Evolutionary conservation across 2,329 filamentous ascomycete species (phyloP).

Genomic region (Cylindrodendrum hubeiense): DNA sequence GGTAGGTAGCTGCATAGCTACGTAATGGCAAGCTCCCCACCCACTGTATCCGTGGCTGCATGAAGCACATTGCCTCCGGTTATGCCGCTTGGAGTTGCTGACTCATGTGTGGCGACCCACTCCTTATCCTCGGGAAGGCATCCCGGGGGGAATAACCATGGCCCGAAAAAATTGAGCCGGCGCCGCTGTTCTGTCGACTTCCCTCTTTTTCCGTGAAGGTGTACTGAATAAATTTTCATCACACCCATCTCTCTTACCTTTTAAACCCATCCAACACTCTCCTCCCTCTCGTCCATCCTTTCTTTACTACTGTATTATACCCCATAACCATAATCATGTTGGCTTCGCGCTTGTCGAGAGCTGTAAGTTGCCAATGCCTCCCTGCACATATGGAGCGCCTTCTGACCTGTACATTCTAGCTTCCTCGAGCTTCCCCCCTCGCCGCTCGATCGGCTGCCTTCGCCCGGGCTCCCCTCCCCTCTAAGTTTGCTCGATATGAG

Average conservation of each 20-base stretch:
- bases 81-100: conserved; percentile 6
- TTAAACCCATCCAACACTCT: conserved; percentile 46
- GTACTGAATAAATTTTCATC: conserved; percentile 51
- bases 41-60: neutral
- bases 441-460: conserved; percentile 76
- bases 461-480: conserved; percentile 77
- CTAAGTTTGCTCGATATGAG: conserved; percentile 83
- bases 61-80: neutral
- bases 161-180: conserved; percentile 46
- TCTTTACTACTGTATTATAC: conserved; percentile 52
- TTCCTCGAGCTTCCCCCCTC: conserved; percentile 81
- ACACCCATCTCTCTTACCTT: conserved; percentile 43
- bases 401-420: conserved; percentile 59
- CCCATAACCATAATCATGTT: conserved; percentile 67
- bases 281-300: conserved; percentile 46
- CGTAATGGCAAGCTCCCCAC: neutral
- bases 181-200: conserved; percentile 45
- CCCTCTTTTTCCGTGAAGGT: conserved; percentile 58
- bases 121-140: conserved; percentile 10
- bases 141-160: conserved; percentile 44
- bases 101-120: conserved; percentile 11
- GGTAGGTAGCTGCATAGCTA: neutral
- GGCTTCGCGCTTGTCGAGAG: conserved; percentile 78
- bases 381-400: conserved; percentile 9
- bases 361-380: conserved; percentile 69